phyloP scores from a whole-genome alignment of 441 rosid species.

The Gossypium trilobum region DNA sequence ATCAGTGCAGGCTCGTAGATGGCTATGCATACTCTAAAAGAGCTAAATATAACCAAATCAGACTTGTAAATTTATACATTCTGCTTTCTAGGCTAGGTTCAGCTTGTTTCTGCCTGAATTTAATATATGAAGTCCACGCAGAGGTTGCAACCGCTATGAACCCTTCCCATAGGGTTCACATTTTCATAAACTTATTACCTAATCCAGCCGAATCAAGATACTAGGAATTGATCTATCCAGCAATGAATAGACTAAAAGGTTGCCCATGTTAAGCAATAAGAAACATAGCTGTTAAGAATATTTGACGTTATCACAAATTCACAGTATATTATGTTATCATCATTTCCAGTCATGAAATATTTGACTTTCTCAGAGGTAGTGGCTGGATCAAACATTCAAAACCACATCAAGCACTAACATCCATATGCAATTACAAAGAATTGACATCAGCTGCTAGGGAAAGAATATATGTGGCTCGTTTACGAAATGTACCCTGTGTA shows the following conservation, averaged over 20 bases:
- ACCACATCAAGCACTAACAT: neutral
- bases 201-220: neutral
- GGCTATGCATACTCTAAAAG: neutral
- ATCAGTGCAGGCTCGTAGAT: neutral
- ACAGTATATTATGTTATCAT: neutral
- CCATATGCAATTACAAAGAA: neutral
- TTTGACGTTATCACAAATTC: neutral
- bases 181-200: neutral
- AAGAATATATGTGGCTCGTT: neutral
- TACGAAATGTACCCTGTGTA: neutral
- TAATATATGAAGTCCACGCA: neutral
- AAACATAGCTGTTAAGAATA: neutral
- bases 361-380: neutral
- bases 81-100: neutral
- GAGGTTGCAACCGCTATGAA: conserved; percentile 1
- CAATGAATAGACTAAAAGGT: neutral
- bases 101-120: conserved; percentile 4
- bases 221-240: neutral
- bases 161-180: neutral
- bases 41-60: neutral
- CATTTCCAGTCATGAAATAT: neutral
- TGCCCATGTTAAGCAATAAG: neutral
- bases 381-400: neutral
- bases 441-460: neutral
- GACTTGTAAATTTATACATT: neutral